phyloP scores from a whole-genome alignment of 495 filamentous ascomycete species.

The Cercophora sp. region DNA sequence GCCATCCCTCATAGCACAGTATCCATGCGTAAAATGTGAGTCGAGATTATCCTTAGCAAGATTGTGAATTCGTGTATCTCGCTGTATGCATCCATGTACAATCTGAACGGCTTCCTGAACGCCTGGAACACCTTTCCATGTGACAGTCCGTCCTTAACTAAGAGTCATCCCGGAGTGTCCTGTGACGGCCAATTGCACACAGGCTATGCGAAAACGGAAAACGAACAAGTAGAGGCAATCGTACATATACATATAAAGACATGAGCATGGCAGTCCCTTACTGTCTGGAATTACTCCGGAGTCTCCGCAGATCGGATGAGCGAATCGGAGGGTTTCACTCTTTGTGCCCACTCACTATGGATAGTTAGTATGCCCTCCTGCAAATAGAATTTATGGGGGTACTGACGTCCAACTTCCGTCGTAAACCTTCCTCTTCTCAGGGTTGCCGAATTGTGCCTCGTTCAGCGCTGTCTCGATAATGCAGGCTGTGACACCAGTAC shows the following conservation, averaged over 20 bases:
- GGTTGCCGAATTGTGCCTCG: constrained; percentile 68
- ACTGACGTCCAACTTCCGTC: constrained; percentile 98
- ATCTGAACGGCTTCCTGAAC: constrained; percentile 14
- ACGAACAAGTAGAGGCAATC: too few species aligned
- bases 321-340: constrained; percentile 43
- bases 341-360: constrained; percentile 68
- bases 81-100: constrained; percentile 16
- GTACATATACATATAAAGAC: too few species aligned
- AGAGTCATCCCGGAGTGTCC: not conserved
- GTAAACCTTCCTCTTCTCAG: constrained; percentile 71
- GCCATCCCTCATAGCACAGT: too few species aligned
- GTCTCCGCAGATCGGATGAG: constrained; percentile 30
- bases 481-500: constrained; percentile 92
- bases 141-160: not conserved
- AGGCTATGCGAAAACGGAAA: too few species aligned
- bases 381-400: too few species aligned
- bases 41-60: too few species aligned
- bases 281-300: too few species aligned
- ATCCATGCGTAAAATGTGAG: too few species aligned
- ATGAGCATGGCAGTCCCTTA: too few species aligned
- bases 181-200: not conserved
- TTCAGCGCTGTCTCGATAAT: constrained; percentile 83
- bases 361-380: constrained; percentile 12
- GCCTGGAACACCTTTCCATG: constrained; percentile 1
- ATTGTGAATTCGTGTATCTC: too few species aligned